phyloP scores from a whole-genome alignment of 768 basidiomycete species.

The Kwoniella newhampshirensis region DNA sequence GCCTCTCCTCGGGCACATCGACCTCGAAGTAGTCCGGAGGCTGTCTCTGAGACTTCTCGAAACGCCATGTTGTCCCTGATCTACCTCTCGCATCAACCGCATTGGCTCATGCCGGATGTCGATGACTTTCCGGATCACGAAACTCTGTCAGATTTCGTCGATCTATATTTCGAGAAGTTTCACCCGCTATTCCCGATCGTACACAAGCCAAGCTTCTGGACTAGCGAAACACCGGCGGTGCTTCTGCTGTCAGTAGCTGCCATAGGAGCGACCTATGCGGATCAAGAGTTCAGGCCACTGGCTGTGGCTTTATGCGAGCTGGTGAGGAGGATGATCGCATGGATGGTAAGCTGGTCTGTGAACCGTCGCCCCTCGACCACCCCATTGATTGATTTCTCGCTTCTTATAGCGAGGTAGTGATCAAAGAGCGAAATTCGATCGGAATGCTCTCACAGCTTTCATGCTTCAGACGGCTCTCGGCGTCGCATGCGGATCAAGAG shows the following conservation, averaged over 20 bases:
- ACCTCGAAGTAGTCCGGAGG: background rate
- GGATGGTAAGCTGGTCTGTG: conserved; percentile 36
- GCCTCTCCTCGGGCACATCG: conserved; percentile 29
- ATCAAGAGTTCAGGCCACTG: conserved; percentile 40
- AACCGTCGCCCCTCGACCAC: no score
- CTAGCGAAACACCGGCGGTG: conserved; percentile 31
- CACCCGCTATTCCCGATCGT: conserved; percentile 43
- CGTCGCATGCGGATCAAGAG: conserved; percentile 42
- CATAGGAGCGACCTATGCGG: conserved; percentile 44
- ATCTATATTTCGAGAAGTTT: conserved; percentile 46
- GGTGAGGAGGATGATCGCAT: conserved; percentile 41
- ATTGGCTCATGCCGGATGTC: conserved; percentile 40
- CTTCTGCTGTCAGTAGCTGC: conserved; percentile 35
- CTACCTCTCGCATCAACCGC: conserved; percentile 42
- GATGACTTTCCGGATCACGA: conserved; percentile 44
- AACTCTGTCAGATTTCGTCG: conserved; percentile 43
- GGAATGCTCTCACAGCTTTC: conserved; percentile 31
- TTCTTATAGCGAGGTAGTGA: conserved; percentile 40
- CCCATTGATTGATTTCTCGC: background rate
- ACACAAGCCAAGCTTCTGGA: conserved; percentile 32
- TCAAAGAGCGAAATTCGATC: conserved; percentile 44
- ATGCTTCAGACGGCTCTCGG: conserved; percentile 37
- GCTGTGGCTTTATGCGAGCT: conserved; percentile 44
- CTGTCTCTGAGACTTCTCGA: conserved; percentile 24
- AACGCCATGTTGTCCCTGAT: conserved; percentile 47